Conservation (phyloP, 2,329 filamentous ascomycete genomes). For the Bipolaris sorokiniana region DNA sequence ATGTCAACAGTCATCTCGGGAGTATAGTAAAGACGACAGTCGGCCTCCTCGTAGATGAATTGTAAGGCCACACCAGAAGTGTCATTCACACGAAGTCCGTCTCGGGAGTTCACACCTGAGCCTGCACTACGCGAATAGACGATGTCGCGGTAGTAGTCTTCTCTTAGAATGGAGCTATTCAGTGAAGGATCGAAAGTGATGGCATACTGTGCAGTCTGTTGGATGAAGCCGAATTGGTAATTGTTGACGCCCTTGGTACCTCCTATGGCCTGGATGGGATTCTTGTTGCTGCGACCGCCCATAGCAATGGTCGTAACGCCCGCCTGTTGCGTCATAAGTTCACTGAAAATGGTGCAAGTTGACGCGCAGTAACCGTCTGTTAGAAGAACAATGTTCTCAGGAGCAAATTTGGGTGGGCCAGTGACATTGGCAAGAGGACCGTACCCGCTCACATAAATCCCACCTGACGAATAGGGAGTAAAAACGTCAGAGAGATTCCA, state of each 20-base stretch:
- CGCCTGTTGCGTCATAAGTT: slow-evolving; percentile 60
- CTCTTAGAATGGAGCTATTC: slow-evolving; percentile 34
- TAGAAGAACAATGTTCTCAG: slow-evolving; percentile 60
- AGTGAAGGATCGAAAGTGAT: slow-evolving; percentile 31
- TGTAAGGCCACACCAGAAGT: slow-evolving; percentile 44
- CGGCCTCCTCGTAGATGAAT: slow-evolving; percentile 49
- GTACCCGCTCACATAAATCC: slow-evolving; percentile 47
- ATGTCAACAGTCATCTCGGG: slow-evolving; percentile 51
- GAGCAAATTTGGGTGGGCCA: slow-evolving; percentile 56
- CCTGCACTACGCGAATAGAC: slow-evolving; percentile 35
- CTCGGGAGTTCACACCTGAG: slow-evolving; percentile 43
- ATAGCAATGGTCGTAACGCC: slow-evolving; percentile 62
- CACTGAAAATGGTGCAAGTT: slow-evolving; percentile 63
- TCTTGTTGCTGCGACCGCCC: slow-evolving; percentile 56
- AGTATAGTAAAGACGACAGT: slow-evolving; percentile 51
- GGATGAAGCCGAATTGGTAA: slow-evolving; percentile 43
- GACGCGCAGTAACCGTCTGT: slow-evolving; percentile 66
- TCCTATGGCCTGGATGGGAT: slow-evolving; percentile 61
- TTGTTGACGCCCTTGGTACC: slow-evolving; percentile 59
- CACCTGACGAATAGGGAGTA: slow-evolving; percentile 38
- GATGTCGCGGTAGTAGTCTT: slow-evolving; percentile 35
- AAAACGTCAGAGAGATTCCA: slow-evolving; percentile 48
- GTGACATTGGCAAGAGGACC: slow-evolving; percentile 52
- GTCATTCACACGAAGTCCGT: slow-evolving; percentile 44
- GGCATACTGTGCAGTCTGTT: slow-evolving; percentile 30